Conservation (phyloP, 2,329 filamentous ascomycete genomes). For the Onygena corvina region DNA sequence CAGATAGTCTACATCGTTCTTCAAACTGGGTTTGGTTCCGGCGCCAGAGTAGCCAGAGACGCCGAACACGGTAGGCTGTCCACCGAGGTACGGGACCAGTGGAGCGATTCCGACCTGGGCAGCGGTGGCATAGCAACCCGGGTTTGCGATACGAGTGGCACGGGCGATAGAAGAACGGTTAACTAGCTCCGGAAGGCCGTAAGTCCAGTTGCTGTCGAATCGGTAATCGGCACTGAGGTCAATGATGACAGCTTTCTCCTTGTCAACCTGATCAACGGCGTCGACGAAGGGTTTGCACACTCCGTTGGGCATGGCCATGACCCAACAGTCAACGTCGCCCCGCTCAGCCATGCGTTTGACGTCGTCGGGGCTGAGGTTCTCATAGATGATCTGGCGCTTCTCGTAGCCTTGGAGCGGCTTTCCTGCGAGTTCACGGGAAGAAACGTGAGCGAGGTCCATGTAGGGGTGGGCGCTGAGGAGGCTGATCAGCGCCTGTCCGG, state of each 20-base stretch:
- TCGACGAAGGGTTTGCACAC: constrained; percentile 92
- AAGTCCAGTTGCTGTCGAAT: constrained; percentile 76
- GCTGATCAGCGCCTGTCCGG: constrained; percentile 77
- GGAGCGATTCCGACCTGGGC: constrained; percentile 83
- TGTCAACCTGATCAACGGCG: constrained; percentile 61
- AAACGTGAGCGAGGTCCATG: constrained; percentile 83
- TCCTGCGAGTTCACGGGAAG: constrained; percentile 80
- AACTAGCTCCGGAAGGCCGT: constrained; percentile 77
- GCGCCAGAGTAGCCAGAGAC: constrained; percentile 91
- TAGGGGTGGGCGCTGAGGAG: constrained; percentile 78
- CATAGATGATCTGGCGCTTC: constrained; percentile 85
- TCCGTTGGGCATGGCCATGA: constrained; percentile 92
- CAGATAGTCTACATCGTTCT: constrained; percentile 78
- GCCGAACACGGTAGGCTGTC: constrained; percentile 73
- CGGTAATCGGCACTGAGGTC: constrained; percentile 96
- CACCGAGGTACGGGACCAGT: constrained; percentile 63
- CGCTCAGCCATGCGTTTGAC: constrained; percentile 71
- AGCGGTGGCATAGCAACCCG: constrained; percentile 89
- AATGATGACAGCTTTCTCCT: constrained; percentile 63
- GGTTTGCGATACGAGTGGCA: constrained; percentile 75
- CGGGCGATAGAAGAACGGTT: constrained; percentile 63
- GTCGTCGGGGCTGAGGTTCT: constrained; percentile 78
- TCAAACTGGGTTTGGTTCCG: constrained; percentile 83
- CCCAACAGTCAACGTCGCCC: constrained; percentile 85
- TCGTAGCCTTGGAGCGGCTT: constrained; percentile 79